Percentiles rank a stretch among this genome's conserved stretches.
phyloP scores from a whole-genome alignment of 805 yeast genomes.

The Myxozyma sirexii region DNA sequence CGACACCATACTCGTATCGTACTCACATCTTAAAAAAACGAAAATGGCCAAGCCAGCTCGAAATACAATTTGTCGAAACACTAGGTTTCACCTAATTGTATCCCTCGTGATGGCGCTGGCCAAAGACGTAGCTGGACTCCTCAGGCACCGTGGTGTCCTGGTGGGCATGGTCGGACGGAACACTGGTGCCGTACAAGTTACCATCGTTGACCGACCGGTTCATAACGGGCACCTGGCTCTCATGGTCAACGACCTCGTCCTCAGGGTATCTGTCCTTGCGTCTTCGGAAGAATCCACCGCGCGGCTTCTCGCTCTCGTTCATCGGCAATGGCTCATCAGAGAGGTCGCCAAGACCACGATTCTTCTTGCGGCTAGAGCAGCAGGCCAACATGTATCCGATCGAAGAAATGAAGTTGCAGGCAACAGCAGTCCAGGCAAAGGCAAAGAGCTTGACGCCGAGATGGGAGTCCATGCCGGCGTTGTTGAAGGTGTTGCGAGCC shows the following conservation, averaged over 20 bases:
- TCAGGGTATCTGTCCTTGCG: slow-evolving; percentile 20
- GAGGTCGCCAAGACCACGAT: slow-evolving; percentile 17
- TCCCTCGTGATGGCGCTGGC: slow-evolving; percentile 8
- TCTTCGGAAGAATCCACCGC: slow-evolving; percentile 28
- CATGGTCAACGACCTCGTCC: slow-evolving; percentile 16
- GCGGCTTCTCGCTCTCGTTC: slow-evolving; percentile 20
- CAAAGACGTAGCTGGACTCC: slow-evolving; percentile 15
- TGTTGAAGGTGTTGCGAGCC: slow-evolving; percentile 68
- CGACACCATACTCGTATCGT: too few relatives aligned
- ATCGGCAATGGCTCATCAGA: slow-evolving; percentile 18
- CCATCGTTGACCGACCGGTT: slow-evolving; percentile 1
- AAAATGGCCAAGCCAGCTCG: not conserved
- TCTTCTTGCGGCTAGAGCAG: slow-evolving; percentile 22
- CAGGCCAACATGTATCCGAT: slow-evolving; percentile 38
- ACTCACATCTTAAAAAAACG: not conserved
- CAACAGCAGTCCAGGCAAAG: slow-evolving; percentile 62
- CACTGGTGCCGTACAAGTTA: slow-evolving; percentile 4
- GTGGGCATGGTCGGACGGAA: slow-evolving; percentile 5
- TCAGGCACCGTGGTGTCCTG: slow-evolving; percentile 3
- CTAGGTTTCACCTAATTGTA: not conserved
- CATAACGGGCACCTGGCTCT: slow-evolving; percentile 23
- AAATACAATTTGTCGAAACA: not conserved
- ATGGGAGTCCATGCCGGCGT: slow-evolving; percentile 34
- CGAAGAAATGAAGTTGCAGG: slow-evolving; percentile 39
- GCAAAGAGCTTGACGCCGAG: slow-evolving; percentile 50